These are phyloP conservation scores for Phytopythium montanum DNA, from an alignment of 352 stramenopile species.

Conservation along the genomic window DNA sequence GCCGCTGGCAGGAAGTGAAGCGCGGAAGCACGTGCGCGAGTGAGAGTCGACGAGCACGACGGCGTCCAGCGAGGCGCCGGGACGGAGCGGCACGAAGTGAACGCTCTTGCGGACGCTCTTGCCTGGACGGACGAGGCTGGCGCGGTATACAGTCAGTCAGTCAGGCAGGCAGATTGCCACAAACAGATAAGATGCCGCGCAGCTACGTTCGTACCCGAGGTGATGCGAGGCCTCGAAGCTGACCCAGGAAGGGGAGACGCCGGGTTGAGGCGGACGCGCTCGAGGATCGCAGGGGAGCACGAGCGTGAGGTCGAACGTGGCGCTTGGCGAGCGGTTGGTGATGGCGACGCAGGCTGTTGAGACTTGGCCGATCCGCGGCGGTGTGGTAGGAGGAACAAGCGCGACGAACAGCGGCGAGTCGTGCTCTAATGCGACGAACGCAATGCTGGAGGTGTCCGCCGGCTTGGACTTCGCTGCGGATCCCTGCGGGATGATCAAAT, in stretches of 20 bases:
- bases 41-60: conserved; percentile 55
- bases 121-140: conserved; percentile 34
- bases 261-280: not conserved
- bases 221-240: conserved; percentile 63
- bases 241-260: conserved; percentile 22
- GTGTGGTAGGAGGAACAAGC: conserved; percentile 26
- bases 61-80: conserved; percentile 35
- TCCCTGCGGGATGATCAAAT: not conserved
- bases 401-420: conserved; percentile 43
- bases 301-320: conserved; percentile 64
- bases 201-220: conserved; percentile 36
- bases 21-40: conserved; percentile 54
- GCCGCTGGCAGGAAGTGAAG: not conserved
- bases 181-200: not conserved
- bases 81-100: conserved; percentile 46
- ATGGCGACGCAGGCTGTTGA: conserved; percentile 41
- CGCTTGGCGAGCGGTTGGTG: conserved; percentile 39
- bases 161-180: too few species aligned
- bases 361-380: conserved; percentile 14
- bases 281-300: conserved; percentile 21
- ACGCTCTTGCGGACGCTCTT: conserved; percentile 63
- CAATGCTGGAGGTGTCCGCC: conserved; percentile 6
- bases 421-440: conserved; percentile 29
- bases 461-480: conserved; percentile 4
- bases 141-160: not conserved